phyloP scores from a whole-genome alignment of 495 filamentous ascomycete genomes.

The Penicillium salamii region DNA sequence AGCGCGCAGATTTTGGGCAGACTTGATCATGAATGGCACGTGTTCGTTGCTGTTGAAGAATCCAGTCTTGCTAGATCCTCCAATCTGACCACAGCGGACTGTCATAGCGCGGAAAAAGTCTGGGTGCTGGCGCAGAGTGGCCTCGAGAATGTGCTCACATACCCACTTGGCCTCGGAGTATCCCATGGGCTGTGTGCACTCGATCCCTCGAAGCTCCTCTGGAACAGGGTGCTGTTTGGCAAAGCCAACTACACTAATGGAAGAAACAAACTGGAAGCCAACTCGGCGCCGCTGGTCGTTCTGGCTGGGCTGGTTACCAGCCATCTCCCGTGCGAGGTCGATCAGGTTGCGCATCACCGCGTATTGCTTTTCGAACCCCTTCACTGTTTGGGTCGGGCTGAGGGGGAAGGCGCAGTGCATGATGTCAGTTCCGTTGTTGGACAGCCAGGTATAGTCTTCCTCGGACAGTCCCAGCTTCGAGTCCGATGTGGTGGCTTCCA shows the following conservation, averaged over 20 bases:
- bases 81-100: constrained; percentile 48
- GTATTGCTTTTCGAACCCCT: constrained; percentile 30
- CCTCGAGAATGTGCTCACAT: constrained; percentile 42
- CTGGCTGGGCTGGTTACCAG: neutral
- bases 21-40: constrained; percentile 50
- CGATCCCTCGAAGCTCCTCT: constrained; percentile 13
- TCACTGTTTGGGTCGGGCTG: constrained; percentile 27
- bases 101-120: constrained; percentile 6
- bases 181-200: constrained; percentile 22
- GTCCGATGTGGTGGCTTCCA: constrained; percentile 40
- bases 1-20: constrained; percentile 41
- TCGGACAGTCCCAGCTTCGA: constrained; percentile 43
- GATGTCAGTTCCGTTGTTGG: constrained; percentile 28
- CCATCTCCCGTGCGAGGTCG: neutral
- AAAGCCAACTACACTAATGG: constrained; percentile 47
- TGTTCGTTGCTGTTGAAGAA: constrained; percentile 56
- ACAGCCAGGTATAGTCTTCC: constrained; percentile 6
- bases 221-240: constrained; percentile 24
- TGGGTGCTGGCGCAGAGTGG: constrained; percentile 23
- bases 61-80: constrained; percentile 47
- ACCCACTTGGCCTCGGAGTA: constrained; percentile 49
- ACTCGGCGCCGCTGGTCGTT: too few relatives aligned
- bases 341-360: constrained; percentile 27
- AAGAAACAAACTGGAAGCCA: constrained; percentile 47
- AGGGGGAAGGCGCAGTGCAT: constrained; percentile 42